Evolutionary conservation across 208 protist genomes (phyloP).

Genomic region (Leptomonas pyrrhocoris): DNA sequence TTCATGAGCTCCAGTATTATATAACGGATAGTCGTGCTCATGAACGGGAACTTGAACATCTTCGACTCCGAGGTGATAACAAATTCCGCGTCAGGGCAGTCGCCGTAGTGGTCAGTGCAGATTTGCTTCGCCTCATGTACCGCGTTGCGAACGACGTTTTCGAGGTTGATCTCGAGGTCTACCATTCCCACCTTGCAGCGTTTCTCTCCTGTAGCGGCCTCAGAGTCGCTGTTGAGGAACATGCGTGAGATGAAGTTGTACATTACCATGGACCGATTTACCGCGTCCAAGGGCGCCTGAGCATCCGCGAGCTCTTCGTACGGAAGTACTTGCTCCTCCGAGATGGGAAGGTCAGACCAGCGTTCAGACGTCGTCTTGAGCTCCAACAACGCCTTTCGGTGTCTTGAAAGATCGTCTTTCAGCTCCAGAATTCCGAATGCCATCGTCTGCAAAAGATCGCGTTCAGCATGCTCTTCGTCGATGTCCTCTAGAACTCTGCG

Average conservation of each 20-base stretch:
- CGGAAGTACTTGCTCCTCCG: conserved; percentile 46
- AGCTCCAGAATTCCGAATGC: conserved; percentile 82
- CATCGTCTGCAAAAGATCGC: conserved; percentile 77
- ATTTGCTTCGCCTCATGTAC: conserved; percentile 89
- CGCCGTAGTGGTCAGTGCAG: conserved; percentile 90
- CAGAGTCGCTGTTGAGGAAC: conserved; percentile 61
- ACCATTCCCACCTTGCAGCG: conserved; percentile 80
- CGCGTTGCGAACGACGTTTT: conserved; percentile 80
- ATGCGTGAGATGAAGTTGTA: conserved; percentile 90
- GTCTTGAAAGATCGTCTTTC: conserved; percentile 75
- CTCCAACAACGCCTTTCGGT: conserved; percentile 58
- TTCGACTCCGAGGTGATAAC: conserved; percentile 65
- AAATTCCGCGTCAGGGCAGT: conserved; percentile 89
- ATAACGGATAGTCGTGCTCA: conserved; percentile 94
- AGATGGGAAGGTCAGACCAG: conserved; percentile 46
- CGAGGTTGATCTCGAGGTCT: conserved; percentile 85
- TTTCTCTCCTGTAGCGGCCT: conserved; percentile 8
- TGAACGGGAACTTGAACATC: conserved; percentile 86
- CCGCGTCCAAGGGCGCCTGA: conserved; percentile 67
- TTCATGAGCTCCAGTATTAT: conserved; percentile 95
- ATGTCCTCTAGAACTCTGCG: conserved; percentile 68
- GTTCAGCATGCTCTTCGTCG: conserved; percentile 65
- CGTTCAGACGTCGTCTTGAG: conserved; percentile 41
- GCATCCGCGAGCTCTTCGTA: conserved; percentile 69
- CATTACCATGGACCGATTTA: conserved; percentile 72